Percentiles rank a stretch among this genome's conserved stretches.
Evolutionary conservation across 768 basidiomycete genomes (phyloP).

Genomic region (Crucibulum laeve): DNA sequence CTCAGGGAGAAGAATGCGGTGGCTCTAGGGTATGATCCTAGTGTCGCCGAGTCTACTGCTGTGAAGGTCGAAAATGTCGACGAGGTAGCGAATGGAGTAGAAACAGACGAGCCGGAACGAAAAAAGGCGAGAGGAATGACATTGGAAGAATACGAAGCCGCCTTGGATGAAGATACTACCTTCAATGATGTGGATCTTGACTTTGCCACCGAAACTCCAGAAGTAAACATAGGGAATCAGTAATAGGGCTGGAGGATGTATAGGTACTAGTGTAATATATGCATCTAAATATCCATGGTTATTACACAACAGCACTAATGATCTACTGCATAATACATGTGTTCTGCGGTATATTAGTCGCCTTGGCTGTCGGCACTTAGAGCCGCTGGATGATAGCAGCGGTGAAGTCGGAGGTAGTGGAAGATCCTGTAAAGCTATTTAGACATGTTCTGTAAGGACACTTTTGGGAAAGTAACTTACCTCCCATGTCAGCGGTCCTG

Average conservation of each 20-base stretch:
- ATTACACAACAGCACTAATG: conserved; percentile 7
- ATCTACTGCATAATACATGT: conserved; percentile 1
- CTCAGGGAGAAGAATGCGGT: conserved; percentile 35
- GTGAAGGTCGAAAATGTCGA: background rate
- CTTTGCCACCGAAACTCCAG: conserved; percentile 11
- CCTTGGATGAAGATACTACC: conserved; percentile 40
- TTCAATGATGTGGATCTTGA: conserved; percentile 44
- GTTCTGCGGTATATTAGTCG: background rate
- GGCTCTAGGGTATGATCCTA: conserved; percentile 3
- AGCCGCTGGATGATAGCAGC: conserved; percentile 84
- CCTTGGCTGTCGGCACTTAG: conserved; percentile 18
- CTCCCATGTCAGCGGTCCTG: conserved; percentile 93
- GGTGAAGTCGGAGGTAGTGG: conserved; percentile 95
- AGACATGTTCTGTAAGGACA: conserved; percentile 5
- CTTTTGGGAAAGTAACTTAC: conserved; percentile 38
- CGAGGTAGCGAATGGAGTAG: background rate
- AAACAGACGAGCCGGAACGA: background rate
- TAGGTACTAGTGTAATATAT: conserved; percentile 2
- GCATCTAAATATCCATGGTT: conserved; percentile 4
- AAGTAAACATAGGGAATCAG: conserved; percentile 4
- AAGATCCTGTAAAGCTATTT: conserved; percentile 49
- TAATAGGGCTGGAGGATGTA: conserved; percentile 5
- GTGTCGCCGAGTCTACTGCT: background rate
- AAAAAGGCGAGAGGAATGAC: conserved; percentile 35
- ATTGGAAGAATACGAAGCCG: conserved; percentile 50